Percentiles rank a stretch among this genome's conserved stretches.
Conservation (phyloP, 148 eudicot genomes). For the Hydrangea macrophylla region DNA sequence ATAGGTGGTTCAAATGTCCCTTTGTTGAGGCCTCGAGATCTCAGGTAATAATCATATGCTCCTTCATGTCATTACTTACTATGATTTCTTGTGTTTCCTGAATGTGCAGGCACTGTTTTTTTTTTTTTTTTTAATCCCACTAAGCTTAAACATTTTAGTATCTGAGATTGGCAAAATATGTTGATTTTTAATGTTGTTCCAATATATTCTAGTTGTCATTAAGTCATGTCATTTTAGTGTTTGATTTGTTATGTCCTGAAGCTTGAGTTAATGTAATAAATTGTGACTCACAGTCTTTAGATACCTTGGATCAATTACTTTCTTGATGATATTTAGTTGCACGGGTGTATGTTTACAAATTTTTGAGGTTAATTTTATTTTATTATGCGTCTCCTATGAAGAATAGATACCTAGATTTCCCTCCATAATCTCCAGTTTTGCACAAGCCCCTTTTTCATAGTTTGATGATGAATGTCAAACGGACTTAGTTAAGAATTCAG, state of each 20-base stretch:
- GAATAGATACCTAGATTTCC: not conserved
- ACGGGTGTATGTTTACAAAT: not conserved
- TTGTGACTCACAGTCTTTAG: not conserved
- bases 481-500: not conserved
- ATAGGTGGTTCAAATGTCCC: slow-evolving; percentile 37
- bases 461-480: not conserved
- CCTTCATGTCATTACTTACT: not conserved
- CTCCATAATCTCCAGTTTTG: slow-evolving; percentile 3
- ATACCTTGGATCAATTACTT: not conserved
- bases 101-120: slow-evolving; percentile 25
- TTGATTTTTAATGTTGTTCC: slow-evolving; percentile 6
- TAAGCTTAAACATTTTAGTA: slow-evolving; percentile 35
- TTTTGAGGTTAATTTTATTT: not conserved
- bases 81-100: slow-evolving; percentile 17
- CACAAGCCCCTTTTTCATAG: not conserved
- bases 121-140: slow-evolving; percentile 31
- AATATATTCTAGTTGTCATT: slow-evolving; percentile 2
- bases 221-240: slow-evolving; percentile 1
- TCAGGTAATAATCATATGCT: slow-evolving; percentile 42
- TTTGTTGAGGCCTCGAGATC: slow-evolving; percentile 68
- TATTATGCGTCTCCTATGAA: not conserved
- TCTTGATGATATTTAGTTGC: not conserved
- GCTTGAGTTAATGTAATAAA: not conserved
- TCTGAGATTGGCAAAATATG: slow-evolving; percentile 25
- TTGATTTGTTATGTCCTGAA: not conserved